Evolutionary conservation across 768 basidiomycete species (phyloP), one percentile per base, ranked within the genome.

Genomic region (Boletus eberwhitei): DNA sequence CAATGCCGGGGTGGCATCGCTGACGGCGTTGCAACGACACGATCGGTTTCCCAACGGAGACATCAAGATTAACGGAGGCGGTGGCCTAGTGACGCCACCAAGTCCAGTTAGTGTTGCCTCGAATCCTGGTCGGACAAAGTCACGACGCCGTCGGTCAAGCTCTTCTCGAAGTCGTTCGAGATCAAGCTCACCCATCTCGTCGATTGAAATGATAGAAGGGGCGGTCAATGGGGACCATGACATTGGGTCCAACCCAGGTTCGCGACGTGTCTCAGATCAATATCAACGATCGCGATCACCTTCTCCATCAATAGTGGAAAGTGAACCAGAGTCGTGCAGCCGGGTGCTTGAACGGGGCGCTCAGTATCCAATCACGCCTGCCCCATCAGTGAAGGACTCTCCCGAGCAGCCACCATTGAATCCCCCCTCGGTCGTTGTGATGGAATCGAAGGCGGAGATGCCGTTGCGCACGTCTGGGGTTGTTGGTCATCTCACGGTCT

Each of bases 81-180:
- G 79, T 11, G 87, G 86, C 2, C 71, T 89, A 29, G 88, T 86
- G 11, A 88, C 87, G 0, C 88, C 88, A 1, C 88, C 88, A 0
- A 88, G 86, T 67, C 89, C 89, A 12, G 76, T 88, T 16, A 87
- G 85, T 58, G 75, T 86, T 21, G 83, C 82, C 4, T 79, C 84
- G 9, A 87, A 88, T 64, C 84, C 85, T 2, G 66, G 69, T 17
- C 71, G 69, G 14, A 72, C 71, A 22, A 73, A 67, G 42, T 58
- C 70, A 58, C 72, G 77, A 47, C 67, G 78, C n/a, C 70, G 81
- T 41, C 69, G 79, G 37, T 71, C 76, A 52, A 74, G 79, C 50
- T 70, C 76, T 3, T 71, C 74, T 8, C 73, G 67, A 47, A 75
- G 62, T 55, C 76, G 66, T 48, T 74, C 70, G 56, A 70, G 66